These are phyloP conservation scores for Petunia hybrid DNA, from an alignment of 305 asterid species.

Conservation along the genomic window DNA sequence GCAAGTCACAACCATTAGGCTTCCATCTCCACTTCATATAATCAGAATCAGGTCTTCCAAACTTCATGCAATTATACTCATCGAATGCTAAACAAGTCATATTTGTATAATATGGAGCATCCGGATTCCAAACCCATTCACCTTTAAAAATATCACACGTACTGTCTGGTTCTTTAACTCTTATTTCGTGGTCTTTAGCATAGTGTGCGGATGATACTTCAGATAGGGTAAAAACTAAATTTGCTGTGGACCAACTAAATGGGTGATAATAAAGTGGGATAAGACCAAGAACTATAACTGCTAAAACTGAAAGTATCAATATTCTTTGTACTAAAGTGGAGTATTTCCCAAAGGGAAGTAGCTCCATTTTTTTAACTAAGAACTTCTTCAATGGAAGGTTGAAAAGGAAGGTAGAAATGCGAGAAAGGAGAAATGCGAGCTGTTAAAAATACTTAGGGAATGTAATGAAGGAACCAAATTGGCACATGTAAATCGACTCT, in stretches of 20 bases:
- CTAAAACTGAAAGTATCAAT: constrained; percentile 31
- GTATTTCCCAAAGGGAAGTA: constrained; percentile 27
- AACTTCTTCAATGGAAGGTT: background rate
- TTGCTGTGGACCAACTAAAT: constrained; percentile 26
- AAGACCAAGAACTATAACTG: constrained; percentile 43
- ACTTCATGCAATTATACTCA: too few relatives aligned
- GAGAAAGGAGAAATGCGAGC: background rate
- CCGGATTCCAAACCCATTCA: constrained; percentile 49
- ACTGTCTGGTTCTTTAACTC: background rate
- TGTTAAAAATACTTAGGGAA: background rate
- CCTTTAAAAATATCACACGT: constrained; percentile 42
- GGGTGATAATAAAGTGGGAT: constrained; percentile 50
- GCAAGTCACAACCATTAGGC: too few relatives aligned
- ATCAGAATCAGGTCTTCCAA: too few relatives aligned
- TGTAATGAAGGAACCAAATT: background rate
- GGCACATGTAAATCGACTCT: background rate
- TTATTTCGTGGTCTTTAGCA: constrained; percentile 38
- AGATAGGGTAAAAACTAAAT: constrained; percentile 7
- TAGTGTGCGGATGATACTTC: constrained; percentile 32
- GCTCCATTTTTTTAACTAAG: constrained; percentile 44
- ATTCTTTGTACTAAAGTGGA: constrained; percentile 32
- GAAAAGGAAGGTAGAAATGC: background rate
- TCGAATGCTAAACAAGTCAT: too few relatives aligned
- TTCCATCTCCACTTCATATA: too few relatives aligned
- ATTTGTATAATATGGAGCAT: constrained; percentile 55